phyloP scores from a whole-genome alignment of 768 basidiomycete species.

The Termitomyces sp. region DNA sequence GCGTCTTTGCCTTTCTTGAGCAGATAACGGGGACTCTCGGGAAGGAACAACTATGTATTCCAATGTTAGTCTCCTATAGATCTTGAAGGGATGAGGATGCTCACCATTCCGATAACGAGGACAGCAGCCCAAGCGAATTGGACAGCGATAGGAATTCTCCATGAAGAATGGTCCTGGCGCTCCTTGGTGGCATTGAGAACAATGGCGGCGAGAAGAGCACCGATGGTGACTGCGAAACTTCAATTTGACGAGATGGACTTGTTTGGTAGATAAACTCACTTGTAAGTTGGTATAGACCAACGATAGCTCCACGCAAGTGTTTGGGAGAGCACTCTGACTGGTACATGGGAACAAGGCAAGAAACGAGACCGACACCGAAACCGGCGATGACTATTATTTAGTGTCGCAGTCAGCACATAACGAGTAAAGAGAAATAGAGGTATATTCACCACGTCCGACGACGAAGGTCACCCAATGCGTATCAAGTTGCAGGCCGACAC shows the following conservation, averaged over 20 bases:
- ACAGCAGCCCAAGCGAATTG: conserved; percentile 81
- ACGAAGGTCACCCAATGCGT: conserved; percentile 24
- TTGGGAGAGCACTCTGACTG: conserved; percentile 61
- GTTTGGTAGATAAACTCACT: conserved; percentile 8
- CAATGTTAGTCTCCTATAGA: background rate
- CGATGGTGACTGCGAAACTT: conserved; percentile 70
- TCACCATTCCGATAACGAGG: conserved; percentile 61
- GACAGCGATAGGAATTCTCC: conserved; percentile 52
- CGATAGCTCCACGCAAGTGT: conserved; percentile 71
- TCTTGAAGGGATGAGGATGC: background rate
- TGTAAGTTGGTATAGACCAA: conserved; percentile 33
- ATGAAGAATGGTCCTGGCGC: conserved; percentile 49
- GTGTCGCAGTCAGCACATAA: conserved; percentile 7
- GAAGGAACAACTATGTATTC: conserved; percentile 11
- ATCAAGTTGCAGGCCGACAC: conserved; percentile 57
- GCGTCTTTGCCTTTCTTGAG: conserved; percentile 64
- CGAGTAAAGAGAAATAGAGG: background rate
- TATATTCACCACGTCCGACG: conserved; percentile 21
- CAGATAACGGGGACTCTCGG: conserved; percentile 69
- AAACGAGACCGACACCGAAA: conserved; percentile 77
- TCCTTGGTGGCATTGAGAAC: conserved; percentile 65
- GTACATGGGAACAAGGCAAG: conserved; percentile 55
- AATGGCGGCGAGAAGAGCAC: conserved; percentile 67
- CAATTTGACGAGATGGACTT: conserved; percentile 26
- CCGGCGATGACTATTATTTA: conserved; percentile 65